Evolutionary conservation across 1,284 basidiomycete genomes (phyloP).

Genomic region (Naganishia sp.): DNA sequence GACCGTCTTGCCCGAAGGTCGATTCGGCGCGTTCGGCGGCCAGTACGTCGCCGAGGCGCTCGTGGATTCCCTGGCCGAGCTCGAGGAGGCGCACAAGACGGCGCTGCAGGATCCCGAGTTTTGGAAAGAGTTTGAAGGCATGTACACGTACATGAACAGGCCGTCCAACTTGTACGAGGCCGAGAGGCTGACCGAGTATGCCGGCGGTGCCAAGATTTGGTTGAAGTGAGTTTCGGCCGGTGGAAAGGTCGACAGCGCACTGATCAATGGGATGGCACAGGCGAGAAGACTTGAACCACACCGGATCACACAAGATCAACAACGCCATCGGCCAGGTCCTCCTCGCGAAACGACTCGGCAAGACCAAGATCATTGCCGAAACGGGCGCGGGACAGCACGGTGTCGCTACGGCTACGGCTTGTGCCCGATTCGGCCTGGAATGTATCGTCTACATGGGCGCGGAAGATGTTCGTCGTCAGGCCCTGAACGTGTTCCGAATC

Average conservation of each 20-base stretch:
- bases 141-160: conserved; percentile 88
- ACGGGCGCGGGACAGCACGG: conserved; percentile 99
- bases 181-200: conserved; percentile 70
- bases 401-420: conserved; percentile 97
- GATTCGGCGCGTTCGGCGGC: conserved; percentile 95
- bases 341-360: conserved; percentile 86
- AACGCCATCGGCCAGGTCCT: conserved; percentile 94
- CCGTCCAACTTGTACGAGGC: conserved; percentile 72
- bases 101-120: conserved; percentile 88
- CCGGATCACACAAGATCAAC: conserved; percentile 96
- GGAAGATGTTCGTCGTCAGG: conserved; percentile 95
- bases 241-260: conserved; percentile 29
- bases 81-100: conserved; percentile 84
- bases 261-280: conserved; percentile 32
- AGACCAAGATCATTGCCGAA: conserved; percentile 96
- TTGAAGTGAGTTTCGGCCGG: conserved; percentile 66
- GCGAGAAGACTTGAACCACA: conserved; percentile 70
- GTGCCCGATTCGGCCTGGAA: conserved; percentile 92
- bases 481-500: conserved; percentile 96
- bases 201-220: conserved; percentile 93
- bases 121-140: conserved; percentile 85
- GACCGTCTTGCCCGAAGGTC: conserved; percentile 64
- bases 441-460: conserved; percentile 98
- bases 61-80: conserved; percentile 83
- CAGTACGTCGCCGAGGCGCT: conserved; percentile 96